Percentiles rank a stretch among this genome's conserved stretches.
Evolutionary conservation across 2,329 filamentous ascomycete species (phyloP).

Genomic region (Colletotrichum sp.): DNA sequence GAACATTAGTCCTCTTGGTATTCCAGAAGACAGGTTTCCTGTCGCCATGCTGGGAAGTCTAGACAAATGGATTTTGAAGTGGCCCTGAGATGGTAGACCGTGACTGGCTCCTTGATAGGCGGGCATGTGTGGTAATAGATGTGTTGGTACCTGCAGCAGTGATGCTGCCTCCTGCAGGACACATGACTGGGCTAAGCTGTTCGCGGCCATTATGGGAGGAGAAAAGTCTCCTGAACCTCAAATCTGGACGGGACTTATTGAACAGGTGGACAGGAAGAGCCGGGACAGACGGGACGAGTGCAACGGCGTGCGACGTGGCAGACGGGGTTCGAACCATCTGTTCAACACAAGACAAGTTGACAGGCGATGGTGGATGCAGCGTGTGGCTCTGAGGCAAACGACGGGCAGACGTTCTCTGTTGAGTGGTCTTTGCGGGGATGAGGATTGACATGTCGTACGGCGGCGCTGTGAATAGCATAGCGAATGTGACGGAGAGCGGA

Average conservation of each 20-base stretch:
- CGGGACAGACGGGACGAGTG: neutral
- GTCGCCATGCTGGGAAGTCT: neutral
- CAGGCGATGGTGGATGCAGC: neutral
- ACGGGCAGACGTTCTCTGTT: neutral
- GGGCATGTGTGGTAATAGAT: neutral
- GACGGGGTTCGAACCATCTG: conserved; percentile 1
- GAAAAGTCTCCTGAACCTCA: neutral
- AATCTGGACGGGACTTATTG: neutral
- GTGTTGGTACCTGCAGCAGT: conserved; percentile 9
- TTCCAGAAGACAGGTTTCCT: neutral
- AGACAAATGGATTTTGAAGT: neutral
- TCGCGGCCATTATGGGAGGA: neutral
- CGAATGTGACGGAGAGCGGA: neutral
- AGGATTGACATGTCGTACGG: neutral
- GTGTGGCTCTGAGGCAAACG: neutral
- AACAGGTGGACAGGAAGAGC: neutral
- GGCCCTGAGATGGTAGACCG: neutral
- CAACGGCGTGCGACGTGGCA: conserved; percentile 8
- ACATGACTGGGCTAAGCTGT: conserved; percentile 2
- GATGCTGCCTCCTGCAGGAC: conserved; percentile 15
- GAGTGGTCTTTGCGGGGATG: neutral
- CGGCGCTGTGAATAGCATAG: neutral
- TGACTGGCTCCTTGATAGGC: neutral
- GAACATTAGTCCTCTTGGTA: neutral
- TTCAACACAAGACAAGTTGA: neutral